These are phyloP conservation scores for Globisporangium barbulae DNA, from an alignment of 352 stramenopile genomes.

Conservation along the genomic window DNA sequence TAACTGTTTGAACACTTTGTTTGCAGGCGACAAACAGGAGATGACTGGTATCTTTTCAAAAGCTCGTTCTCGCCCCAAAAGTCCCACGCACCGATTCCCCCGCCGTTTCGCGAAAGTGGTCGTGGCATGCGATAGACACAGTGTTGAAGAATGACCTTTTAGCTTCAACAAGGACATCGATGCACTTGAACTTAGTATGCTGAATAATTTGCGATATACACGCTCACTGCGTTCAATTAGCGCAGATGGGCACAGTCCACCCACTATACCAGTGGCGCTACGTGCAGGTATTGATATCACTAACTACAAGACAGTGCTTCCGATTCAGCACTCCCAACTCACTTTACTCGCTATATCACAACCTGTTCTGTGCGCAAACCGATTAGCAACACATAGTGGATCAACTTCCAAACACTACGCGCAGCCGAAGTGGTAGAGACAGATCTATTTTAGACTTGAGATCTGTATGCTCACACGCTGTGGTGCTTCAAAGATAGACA, in stretches of 20 bases:
- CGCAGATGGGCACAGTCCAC: too few species aligned
- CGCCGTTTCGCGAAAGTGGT: constrained; percentile 1
- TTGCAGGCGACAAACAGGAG: neutral
- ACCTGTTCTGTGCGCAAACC: too few species aligned
- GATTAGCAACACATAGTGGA: too few species aligned
- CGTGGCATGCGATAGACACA: neutral
- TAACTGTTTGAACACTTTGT: neutral
- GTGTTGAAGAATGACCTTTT: neutral
- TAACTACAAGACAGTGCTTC: too few species aligned
- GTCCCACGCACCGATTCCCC: constrained; percentile 9
- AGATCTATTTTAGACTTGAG: constrained; percentile 4
- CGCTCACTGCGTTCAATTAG: too few species aligned
- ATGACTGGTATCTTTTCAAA: constrained; percentile 3
- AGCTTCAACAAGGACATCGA: neutral
- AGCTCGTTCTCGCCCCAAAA: constrained; percentile 15
- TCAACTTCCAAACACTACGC: neutral
- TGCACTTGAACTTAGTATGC: neutral
- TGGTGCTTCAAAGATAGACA: neutral
- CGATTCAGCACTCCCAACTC: too few species aligned
- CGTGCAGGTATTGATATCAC: too few species aligned
- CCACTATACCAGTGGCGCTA: too few species aligned
- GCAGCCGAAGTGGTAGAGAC: constrained; percentile 5
- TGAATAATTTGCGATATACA: too few species aligned
- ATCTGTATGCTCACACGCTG: neutral
- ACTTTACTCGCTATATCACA: too few species aligned